Percentiles rank a stretch among this genome's conserved stretches.
These are phyloP conservation scores for Tricholoma bakamatsutake DNA, from an alignment of 768 basidiomycete genomes.

Conservation along the genomic window DNA sequence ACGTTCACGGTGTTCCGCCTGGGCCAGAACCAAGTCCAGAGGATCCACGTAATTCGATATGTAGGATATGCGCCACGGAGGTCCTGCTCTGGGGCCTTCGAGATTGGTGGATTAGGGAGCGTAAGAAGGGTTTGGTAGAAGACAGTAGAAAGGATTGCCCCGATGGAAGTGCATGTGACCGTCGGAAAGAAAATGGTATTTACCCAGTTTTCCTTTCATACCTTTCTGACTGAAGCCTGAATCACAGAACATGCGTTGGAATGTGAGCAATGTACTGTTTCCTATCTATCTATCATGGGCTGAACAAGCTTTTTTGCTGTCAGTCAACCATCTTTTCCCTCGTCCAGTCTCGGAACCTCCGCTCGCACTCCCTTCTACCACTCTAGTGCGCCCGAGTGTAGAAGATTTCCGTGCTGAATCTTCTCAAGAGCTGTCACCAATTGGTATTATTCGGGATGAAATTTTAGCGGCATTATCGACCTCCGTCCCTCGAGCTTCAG, in stretches of 20 bases:
- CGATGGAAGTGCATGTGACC: conserved; percentile 51
- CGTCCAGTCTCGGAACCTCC: conserved; percentile 10
- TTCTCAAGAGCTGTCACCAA: neutral
- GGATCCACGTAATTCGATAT: conserved; percentile 56
- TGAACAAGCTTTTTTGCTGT: conserved; percentile 3
- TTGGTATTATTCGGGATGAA: neutral
- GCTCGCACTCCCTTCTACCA: neutral
- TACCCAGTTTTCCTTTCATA: neutral
- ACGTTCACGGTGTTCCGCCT: conserved; percentile 54
- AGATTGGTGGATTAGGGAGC: conserved; percentile 81
- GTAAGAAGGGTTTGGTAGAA: conserved; percentile 61
- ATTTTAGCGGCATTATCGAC: neutral
- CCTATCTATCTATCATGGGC: neutral
- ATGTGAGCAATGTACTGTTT: conserved; percentile 41
- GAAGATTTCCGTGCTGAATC: neutral
- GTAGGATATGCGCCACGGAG: conserved; percentile 70
- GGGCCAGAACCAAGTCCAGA: conserved; percentile 52
- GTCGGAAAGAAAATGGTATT: conserved; percentile 63
- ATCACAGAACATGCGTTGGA: conserved; percentile 64
- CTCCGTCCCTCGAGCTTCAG: neutral
- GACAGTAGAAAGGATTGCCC: conserved; percentile 59
- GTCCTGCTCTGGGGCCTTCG: conserved; percentile 69
- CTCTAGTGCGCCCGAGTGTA: neutral
- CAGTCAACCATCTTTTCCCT: conserved; percentile 40
- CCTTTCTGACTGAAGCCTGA: conserved; percentile 6